Percentiles rank a stretch among this genome's conserved stretches.
phyloP scores from a whole-genome alignment of 2,329 filamentous ascomycete genomes.

The Aspergillus fructus region DNA sequence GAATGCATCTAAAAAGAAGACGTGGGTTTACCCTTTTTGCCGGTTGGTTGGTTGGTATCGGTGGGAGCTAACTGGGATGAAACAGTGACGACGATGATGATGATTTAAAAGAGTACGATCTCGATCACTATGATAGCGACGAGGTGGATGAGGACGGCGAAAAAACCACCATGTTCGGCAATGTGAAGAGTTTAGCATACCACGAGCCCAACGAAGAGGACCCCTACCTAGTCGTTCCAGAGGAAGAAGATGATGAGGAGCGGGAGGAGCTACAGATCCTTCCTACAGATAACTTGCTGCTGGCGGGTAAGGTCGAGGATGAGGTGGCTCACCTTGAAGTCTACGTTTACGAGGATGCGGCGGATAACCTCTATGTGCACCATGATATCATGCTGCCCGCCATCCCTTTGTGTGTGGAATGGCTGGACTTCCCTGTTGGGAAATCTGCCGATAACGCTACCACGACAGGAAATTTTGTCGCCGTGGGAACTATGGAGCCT shows the following conservation, averaged over 20 bases:
- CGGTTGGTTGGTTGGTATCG: no score
- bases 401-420: constrained; percentile 92
- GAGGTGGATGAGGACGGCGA: constrained; percentile 65
- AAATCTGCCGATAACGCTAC: constrained; percentile 65
- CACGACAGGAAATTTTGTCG: constrained; percentile 82
- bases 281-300: constrained; percentile 85
- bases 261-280: constrained; percentile 91
- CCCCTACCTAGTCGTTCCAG: constrained; percentile 89
- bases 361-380: constrained; percentile 97
- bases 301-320: constrained; percentile 93
- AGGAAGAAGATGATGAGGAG: constrained; percentile 81
- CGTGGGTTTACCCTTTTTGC: background rate
- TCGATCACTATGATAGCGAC: constrained; percentile 93
- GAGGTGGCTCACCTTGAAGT: constrained; percentile 95
- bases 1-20: constrained; percentile 15
- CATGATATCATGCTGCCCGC: constrained; percentile 99
- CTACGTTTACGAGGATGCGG: constrained; percentile 93
- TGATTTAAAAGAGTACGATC: constrained; percentile 90
- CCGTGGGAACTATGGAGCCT: constrained; percentile 94
- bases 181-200: constrained; percentile 89
- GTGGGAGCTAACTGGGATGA: background rate
- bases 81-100: constrained; percentile 60
- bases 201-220: constrained; percentile 93
- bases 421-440: constrained; percentile 88
- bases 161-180: constrained; percentile 89